Evolutionary conservation across 192 early-diverging fungal species (phyloP).

Genomic region (Coemansia sp.): DNA sequence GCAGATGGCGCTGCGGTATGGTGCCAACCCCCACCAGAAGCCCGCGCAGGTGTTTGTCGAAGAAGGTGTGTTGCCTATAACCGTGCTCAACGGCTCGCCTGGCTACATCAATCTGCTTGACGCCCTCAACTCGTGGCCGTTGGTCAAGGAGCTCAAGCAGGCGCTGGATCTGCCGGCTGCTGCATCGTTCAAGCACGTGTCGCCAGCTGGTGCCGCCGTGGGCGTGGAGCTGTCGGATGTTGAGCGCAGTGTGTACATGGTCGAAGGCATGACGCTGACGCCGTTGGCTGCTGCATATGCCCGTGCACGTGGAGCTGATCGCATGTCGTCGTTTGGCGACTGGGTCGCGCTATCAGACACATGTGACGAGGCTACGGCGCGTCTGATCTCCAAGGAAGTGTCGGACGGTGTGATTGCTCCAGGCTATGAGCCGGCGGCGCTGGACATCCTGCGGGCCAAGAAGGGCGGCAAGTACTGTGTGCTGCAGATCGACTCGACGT

Average conservation of each 20-base stretch:
- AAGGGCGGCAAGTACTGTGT: slow-evolving; percentile 98
- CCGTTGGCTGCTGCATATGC: slow-evolving; percentile 93
- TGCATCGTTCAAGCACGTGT: slow-evolving; percentile 99
- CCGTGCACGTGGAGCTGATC: slow-evolving; percentile 95
- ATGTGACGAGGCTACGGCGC: slow-evolving; percentile 89
- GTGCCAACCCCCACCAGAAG: slow-evolving; percentile 98
- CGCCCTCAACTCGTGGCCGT: slow-evolving; percentile 93
- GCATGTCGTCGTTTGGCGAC: slow-evolving; percentile 99
- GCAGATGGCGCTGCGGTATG: slow-evolving; percentile 88
- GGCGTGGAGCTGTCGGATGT: slow-evolving; percentile 72
- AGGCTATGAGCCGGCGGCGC: slow-evolving; percentile 77
- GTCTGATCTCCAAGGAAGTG: slow-evolving; percentile 93
- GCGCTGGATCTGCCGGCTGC: slow-evolving; percentile 90
- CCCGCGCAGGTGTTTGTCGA: slow-evolving; percentile 90
- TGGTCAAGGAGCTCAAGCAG: slow-evolving; percentile 92
- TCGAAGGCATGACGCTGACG: slow-evolving; percentile 81
- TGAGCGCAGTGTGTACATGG: slow-evolving; percentile 91
- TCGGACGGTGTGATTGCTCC: slow-evolving; percentile 98
- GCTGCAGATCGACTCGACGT: slow-evolving; percentile 86
- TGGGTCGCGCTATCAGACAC: slow-evolving; percentile 92
- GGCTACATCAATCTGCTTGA: slow-evolving; percentile 99
- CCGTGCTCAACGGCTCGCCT: slow-evolving; percentile 87
- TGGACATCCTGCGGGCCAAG: slow-evolving; percentile 90
- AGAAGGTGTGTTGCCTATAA: slow-evolving; percentile 78
- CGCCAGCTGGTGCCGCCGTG: slow-evolving; percentile 96